A percentile compares a stretch with the other conserved stretches of the same genome.
These are phyloP conservation scores for Chlorociboria aeruginascens DNA, from an alignment of 495 filamentous ascomycete genomes.

Conservation along the genomic window DNA sequence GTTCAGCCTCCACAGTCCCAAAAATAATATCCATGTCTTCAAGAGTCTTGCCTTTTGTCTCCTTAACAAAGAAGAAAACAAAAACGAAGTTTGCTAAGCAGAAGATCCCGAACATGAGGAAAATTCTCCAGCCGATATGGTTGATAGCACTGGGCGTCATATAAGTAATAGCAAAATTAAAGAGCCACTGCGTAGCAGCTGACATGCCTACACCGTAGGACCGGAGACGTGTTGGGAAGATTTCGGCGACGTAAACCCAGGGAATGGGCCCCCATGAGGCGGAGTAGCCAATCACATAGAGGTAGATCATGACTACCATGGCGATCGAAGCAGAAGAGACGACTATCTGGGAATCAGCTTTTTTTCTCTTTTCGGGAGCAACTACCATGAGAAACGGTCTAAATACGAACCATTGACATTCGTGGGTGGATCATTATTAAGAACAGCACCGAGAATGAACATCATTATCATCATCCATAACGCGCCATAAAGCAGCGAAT, in stretches of 20 bases:
- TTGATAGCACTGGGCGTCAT: slow-evolving; percentile 39
- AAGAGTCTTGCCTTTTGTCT: slow-evolving; percentile 21
- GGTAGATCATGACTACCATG: slow-evolving; percentile 37
- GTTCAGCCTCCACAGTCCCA: slow-evolving; percentile 26
- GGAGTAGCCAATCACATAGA: slow-evolving; percentile 35
- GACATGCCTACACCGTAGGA: slow-evolving; percentile 34
- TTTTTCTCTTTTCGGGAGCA: neutral
- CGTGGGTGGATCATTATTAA: slow-evolving; percentile 11
- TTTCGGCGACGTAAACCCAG: slow-evolving; percentile 40
- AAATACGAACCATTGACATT: neutral
- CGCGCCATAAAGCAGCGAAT: slow-evolving; percentile 16
- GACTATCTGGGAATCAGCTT: neutral
- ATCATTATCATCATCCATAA: slow-evolving; percentile 15
- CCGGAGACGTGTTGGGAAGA: slow-evolving; percentile 40
- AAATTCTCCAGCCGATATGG: slow-evolving; percentile 39
- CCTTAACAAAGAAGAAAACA: slow-evolving; percentile 35
- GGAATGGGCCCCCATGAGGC: slow-evolving; percentile 40
- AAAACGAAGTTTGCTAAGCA: slow-evolving; percentile 23
- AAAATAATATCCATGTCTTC: slow-evolving; percentile 26
- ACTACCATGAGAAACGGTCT: neutral
- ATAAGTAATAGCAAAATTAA: slow-evolving; percentile 43
- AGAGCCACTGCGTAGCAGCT: slow-evolving; percentile 41
- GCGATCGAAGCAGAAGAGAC: slow-evolving; percentile 28
- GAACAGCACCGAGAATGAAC: slow-evolving; percentile 14
- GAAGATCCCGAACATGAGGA: slow-evolving; percentile 46